Evolutionary conservation across 495 filamentous ascomycete genomes (phyloP).

Genomic region (Penicillium simplicissimum): DNA sequence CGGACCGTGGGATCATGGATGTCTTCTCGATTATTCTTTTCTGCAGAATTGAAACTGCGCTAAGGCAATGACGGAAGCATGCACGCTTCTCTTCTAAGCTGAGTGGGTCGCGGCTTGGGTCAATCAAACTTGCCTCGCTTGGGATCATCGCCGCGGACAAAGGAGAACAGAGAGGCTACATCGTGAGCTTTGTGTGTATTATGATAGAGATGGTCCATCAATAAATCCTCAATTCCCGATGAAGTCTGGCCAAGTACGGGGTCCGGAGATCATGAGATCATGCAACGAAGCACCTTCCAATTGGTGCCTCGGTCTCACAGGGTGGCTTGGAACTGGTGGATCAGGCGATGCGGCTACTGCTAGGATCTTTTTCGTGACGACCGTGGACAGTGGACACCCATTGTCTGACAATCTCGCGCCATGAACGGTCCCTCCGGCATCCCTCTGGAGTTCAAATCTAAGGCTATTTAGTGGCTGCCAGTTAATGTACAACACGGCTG

Average conservation of each 20-base stretch:
- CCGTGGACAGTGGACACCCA: too few relatives aligned
- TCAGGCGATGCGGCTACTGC: not conserved
- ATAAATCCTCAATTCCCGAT: not conserved
- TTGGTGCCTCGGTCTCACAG: not conserved
- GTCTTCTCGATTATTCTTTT: not conserved
- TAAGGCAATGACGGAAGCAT: not conserved
- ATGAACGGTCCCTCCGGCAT: not conserved
- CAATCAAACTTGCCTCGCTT: not conserved
- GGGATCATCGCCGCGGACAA: not conserved
- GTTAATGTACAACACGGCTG: not conserved
- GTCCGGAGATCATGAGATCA: not conserved
- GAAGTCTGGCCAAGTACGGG: not conserved
- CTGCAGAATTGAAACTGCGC: conserved; percentile 3
- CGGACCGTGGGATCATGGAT: not conserved
- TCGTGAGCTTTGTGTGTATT: not conserved
- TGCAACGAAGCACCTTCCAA: not conserved
- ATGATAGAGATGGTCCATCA: not conserved
- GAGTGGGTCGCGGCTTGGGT: not conserved
- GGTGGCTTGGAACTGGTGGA: not conserved
- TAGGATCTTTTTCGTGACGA: not conserved
- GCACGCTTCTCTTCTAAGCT: not conserved
- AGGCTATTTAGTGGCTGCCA: not conserved
- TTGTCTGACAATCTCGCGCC: not conserved
- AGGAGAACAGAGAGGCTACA: not conserved
- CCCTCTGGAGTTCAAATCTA: not conserved